Base-by-base conservation (phyloP, 1,284 basidiomycete species). In the Apiotrichum montevideense region DNA sequence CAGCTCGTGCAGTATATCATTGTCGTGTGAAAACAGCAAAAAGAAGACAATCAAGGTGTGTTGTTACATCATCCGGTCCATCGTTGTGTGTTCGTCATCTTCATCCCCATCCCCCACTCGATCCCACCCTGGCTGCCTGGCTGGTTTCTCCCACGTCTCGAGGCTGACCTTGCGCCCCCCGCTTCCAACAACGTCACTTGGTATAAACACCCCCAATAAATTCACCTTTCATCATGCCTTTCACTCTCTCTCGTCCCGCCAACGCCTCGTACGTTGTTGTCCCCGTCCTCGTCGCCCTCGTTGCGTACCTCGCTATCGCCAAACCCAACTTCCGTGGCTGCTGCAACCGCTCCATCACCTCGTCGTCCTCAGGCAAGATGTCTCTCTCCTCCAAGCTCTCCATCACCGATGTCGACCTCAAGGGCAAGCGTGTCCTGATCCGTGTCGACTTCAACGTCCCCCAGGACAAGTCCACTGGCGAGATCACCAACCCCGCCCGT, bases 381-480 rank as follows among this genome's bases (percentile, higher is more conserved):
- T 97, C 94, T 65, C 88, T 98, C 78, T 87, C 94, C 42, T 92
- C 87, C 81, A 98, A 95, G 78, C 84, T 95, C 67, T 83, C 87
- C 65, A 92, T 98, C 79, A 89, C 86, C 65, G 95, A 98, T 80
- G 81, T 94, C 73, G 85, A 88, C 69, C 86, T 98, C 81, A 85
- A 85, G 71, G 88, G 81, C 75, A 75, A 77, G 68, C 88, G 89
- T 66, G 93, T 98, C 72, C 87, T 97, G 69, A 91, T 96, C 75
- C 88, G 92, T 65, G 90, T 98, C 69, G 96, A 98, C 83, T 98
- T 98, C 81, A 98, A 98, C 79, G 95, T 98, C 66, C 95, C 95
- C 65, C 70, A 71, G 66, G 80, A 81, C 69, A 80, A 80, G 79
- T 82, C 87, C 71, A 86, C 87, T 56, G 86, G 87, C 76, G 54